Conservation (phyloP, 805 yeast species). For the Teunomyces panamensis region DNA sequence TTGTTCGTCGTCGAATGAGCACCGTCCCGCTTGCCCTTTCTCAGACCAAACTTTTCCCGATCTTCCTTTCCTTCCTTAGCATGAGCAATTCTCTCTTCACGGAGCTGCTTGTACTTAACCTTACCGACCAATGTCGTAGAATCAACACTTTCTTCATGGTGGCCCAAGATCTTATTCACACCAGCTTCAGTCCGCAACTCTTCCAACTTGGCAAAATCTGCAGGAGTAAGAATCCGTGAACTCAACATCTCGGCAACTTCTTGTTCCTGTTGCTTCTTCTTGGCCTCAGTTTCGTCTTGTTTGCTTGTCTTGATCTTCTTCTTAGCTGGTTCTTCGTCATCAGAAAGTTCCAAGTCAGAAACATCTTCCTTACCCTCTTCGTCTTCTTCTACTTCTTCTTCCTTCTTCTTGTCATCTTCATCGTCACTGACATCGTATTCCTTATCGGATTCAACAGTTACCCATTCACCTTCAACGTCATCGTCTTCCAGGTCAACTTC, state of each 20-base stretch:
- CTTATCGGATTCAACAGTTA: constrained; percentile 76
- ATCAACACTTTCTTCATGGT: constrained; percentile 84
- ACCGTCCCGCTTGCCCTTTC: constrained; percentile 73
- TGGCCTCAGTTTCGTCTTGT: constrained; percentile 38
- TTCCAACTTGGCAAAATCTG: constrained; percentile 93
- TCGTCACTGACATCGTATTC: constrained; percentile 58
- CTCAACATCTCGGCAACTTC: constrained; percentile 58
- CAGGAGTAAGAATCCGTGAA: constrained; percentile 88
- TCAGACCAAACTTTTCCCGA: constrained; percentile 85
- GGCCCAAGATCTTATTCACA: constrained; percentile 72
- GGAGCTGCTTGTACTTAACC: constrained; percentile 74
- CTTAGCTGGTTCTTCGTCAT: constrained; percentile 18
- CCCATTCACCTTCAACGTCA: constrained; percentile 90
- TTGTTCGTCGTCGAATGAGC: constrained; percentile 89
- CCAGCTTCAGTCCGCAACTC: constrained; percentile 86
- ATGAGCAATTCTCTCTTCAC: constrained; percentile 86
- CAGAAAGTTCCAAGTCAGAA: constrained; percentile 28
- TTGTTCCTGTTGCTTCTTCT: constrained; percentile 25
- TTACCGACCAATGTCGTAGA: constrained; percentile 74
- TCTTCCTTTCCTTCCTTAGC: constrained; percentile 92
- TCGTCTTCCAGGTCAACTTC: constrained; percentile 48
- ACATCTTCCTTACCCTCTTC: constrained; percentile 28
- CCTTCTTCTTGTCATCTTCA: constrained; percentile 46
- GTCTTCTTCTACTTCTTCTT: constrained; percentile 30
- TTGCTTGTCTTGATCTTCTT: background rate